Conservation (phyloP, 225 moss, liverwort and hornwort species). For the Marchantia paleacea region DNA sequence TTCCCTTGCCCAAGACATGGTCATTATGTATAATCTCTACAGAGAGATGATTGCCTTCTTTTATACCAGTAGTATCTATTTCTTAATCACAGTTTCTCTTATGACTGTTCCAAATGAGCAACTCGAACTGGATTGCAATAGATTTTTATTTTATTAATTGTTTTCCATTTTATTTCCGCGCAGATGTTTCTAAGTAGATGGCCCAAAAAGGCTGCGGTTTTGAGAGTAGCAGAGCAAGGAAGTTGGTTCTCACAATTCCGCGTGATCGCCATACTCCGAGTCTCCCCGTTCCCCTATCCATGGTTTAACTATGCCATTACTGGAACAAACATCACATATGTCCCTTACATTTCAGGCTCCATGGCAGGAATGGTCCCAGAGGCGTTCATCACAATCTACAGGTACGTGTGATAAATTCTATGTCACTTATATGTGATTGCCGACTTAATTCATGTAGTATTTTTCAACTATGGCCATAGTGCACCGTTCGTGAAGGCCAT, state of each 20-base stretch:
- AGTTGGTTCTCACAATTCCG: slow-evolving; percentile 73
- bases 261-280: slow-evolving; percentile 68
- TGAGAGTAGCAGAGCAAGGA: slow-evolving; percentile 88
- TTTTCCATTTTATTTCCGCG: neutral
- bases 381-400: slow-evolving; percentile 93
- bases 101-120: no score
- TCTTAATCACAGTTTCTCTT: no score
- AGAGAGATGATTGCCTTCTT: no score
- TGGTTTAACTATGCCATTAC: slow-evolving; percentile 88
- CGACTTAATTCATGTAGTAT: no score
- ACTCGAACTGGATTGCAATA: no score
- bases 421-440: neutral
- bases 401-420: slow-evolving; percentile 28
- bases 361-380: slow-evolving; percentile 90
- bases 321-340: slow-evolving; percentile 74
- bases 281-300: slow-evolving; percentile 90
- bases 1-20: no score
- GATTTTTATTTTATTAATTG: no score
- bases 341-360: slow-evolving; percentile 82
- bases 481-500: neutral
- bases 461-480: neutral
- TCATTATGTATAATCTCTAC: no score
- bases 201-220: slow-evolving; percentile 86
- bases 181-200: slow-evolving; percentile 70
- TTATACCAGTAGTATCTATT: no score